Conservation (phyloP, 345 rosid species). For the Corymbia maculata region DNA sequence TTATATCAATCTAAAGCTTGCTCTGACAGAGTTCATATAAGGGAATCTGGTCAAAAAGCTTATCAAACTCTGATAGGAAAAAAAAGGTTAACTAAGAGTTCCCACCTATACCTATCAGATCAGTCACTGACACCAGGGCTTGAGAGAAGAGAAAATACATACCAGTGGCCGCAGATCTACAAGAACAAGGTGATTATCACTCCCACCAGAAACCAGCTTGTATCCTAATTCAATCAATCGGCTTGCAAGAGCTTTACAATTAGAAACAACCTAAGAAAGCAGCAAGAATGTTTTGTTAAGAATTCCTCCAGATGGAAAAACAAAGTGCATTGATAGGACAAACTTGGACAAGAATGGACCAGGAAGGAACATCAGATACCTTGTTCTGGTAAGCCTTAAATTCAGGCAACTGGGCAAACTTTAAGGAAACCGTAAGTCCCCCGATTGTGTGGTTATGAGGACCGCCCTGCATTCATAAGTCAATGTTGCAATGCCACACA, state of each 20-base stretch:
- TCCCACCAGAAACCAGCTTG: slow-evolving; percentile 86
- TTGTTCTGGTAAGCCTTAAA: slow-evolving; percentile 69
- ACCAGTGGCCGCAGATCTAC: slow-evolving; percentile 85
- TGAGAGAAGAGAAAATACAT: slow-evolving; percentile 6
- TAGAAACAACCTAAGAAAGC: slow-evolving; percentile 57
- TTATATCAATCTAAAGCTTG: neutral
- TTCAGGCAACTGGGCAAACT: slow-evolving; percentile 64
- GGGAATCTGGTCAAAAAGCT: neutral
- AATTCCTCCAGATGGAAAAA: neutral
- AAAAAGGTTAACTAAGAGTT: neutral
- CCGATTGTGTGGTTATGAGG: slow-evolving; percentile 97
- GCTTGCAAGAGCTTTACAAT: slow-evolving; percentile 67
- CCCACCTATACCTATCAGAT: neutral
- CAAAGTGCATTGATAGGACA: neutral
- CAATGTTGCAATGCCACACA: neutral
- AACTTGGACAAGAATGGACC: neutral
- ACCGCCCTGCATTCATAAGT: slow-evolving; percentile 58
- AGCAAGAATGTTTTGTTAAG: neutral
- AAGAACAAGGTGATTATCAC: slow-evolving; percentile 84
- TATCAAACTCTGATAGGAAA: neutral
- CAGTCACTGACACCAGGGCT: neutral
- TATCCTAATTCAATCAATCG: slow-evolving; percentile 70
- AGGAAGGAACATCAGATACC: slow-evolving; percentile 23
- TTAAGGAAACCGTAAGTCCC: slow-evolving; percentile 84
- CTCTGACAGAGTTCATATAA: neutral